Base-by-base conservation (phyloP, 345 rosid genomes). In the Eucalyptus guilfoylei region DNA sequence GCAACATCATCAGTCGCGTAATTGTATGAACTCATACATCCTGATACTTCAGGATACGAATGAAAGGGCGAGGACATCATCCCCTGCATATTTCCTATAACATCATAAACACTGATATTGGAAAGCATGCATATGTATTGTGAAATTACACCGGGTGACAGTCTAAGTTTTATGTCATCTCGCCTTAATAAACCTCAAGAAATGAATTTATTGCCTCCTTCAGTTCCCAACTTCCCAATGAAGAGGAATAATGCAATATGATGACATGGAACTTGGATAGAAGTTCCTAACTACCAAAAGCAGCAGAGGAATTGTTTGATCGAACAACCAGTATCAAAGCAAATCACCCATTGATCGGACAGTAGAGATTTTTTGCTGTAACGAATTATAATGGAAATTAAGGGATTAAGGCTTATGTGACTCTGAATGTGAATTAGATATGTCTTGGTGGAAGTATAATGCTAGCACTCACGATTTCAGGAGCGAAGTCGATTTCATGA, bases 401-500 rank as follows among this genome's bases (percentile, higher is more conserved):
- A 55, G 11, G 28, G 6, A 55, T 55, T 23, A 55, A 55, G 62
- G 30, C 28, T 55, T 23, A 5, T 23, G 11, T 55, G 62, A 55
- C 62, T 55, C 62, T 55, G 30, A 55, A 55, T 24, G 28, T 23
- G 62, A 55, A 55, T 23, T 24, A 55, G 28, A 24, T 52, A 67
- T 28, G 10, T 86, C 62, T 13, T 37, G 13, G 85, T 48, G 49
- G 62, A 16, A 54, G 62, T 14, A 47, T 9, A 30, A 44, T 47
- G 17, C 21, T 14, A 54, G 37, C 40, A 52, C 92, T 76, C 92
- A 94, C 95, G 21, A 93, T 54, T 4, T 32, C 86, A 5, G 85
- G 91, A 37, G 90, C 94, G 32, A 47, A 90, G 88, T 93, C 94
- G 2, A 94, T 26, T 72, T 94, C 95, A 49, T 93, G 94, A 90